Evolutionary conservation across 768 basidiomycete genomes (phyloP), one percentile per base, ranked within the genome.

Genomic region (Amanita fuliginea): DNA sequence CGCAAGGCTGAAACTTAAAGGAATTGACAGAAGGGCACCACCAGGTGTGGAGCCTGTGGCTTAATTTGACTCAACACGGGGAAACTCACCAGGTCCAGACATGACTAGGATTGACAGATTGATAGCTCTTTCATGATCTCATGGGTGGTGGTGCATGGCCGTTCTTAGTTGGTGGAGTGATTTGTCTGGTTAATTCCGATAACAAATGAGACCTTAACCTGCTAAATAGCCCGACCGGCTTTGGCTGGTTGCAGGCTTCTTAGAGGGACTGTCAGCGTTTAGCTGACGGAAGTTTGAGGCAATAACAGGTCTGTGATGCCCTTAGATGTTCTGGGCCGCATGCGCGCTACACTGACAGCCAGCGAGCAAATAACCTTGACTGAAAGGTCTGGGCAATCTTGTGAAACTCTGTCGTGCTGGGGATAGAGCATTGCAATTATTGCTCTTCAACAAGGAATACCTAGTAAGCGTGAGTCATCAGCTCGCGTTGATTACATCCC

Each of bases 301-400:
- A 83, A 84, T 83, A 83, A 83, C 83, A 84, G 83, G 83, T 83
- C 81, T 84, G 80, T 83, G 82, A 84, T 83, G 81, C 81, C n/a
- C n/a, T n/a, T n/a, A n/a, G n/a, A n/a, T n/a, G n/a, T n/a, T n/a
- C n/a, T n/a, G n/a, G n/a, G n/a, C n/a, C n/a, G n/a, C n/a, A n/a
- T n/a, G n/a, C n/a, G n/a, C n/a, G n/a, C n/a, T n/a, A n/a, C n/a
- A n/a, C n/a, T n/a, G n/a, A n/a, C n/a, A n/a, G n/a, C n/a, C n/a
- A n/a, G n/a, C n/a, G n/a, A n/a, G n/a, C n/a, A n/a, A n/a, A n/a
- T n/a, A n/a, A n/a, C n/a, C n/a, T n/a, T n/a, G n/a, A n/a, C n/a
- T n/a, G n/a, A n/a, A n/a, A n/a, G n/a, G n/a, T n/a, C n/a, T n/a
- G n/a, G n/a, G n/a, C n/a, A n/a, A n/a, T n/a, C n/a, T n/a, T n/a